Base-by-base conservation (phyloP, 192 early-diverging fungal species). In the Coemansia sp. region DNA sequence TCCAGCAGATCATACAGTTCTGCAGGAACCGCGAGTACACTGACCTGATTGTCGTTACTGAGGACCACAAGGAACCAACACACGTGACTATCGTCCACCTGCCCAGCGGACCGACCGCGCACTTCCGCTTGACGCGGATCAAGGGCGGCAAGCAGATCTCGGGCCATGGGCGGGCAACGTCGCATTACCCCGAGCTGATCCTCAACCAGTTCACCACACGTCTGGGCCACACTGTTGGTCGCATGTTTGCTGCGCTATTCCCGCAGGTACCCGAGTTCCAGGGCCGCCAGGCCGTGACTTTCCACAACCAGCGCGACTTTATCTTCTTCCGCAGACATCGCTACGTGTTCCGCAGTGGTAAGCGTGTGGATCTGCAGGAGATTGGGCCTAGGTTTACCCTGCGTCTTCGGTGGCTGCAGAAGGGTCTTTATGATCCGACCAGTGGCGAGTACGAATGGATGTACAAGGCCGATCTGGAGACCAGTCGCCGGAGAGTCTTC, bases 291-390 rank as follows among this genome's bases (percentile, higher is more conserved):
- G 95, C 90, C 32, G 91, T 88, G 9, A 99, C 98, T 5, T 92
- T 99, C 74, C 98, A 99, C 74, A 99, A 99, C 80, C 98, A 99
- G 83, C 93, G 98, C 50, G 98, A 99, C 77, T 99, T 97, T 70
- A 98, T 99, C 66, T 99, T 99, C 75, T 97, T 99, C 72, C 85
- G 98, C 69, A 88, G 96, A 44, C 98, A 99, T 75, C 88, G 95
- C 85, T 99, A 99, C 74, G 89, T 96, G 61, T 98, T 99, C 75
- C 87, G 83, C 63, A 88, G 87, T 72, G 86, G 87, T 32, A 89
- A 89, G 76, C 89, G 84, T 68, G 95, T 84, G 32, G 93, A 96
- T 57, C 72, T 99, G 69, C 95, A 98, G 75, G 98, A 99, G 78
- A 77, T 98, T 22, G 98, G 98, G 2, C 98, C 98, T 0, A 75